A percentile compares a stretch with the other conserved stretches of the same genome.
Conservation (phyloP, 2,329 filamentous ascomycete species). For the Fusarium acutatum region DNA sequence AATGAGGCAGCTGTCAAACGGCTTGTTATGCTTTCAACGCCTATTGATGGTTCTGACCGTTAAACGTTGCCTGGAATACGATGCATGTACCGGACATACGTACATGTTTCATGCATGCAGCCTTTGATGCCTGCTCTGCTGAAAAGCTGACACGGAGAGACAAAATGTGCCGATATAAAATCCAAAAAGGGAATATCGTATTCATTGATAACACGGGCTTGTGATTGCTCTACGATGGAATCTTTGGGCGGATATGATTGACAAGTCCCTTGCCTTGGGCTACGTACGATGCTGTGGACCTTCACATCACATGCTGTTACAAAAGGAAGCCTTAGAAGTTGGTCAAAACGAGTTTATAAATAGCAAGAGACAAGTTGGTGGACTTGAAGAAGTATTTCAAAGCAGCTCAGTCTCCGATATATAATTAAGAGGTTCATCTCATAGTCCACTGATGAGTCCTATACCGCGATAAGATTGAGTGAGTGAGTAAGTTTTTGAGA, state of each 20-base stretch:
- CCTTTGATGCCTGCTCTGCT: background rate
- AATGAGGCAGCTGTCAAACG: background rate
- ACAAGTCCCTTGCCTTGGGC: background rate
- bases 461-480: background rate
- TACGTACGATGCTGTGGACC: slow-evolving; percentile 5
- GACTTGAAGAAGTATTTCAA: background rate
- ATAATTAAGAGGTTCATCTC: background rate
- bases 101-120: background rate
- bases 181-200: background rate
- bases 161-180: background rate
- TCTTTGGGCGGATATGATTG: background rate
- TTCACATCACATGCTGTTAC: background rate
- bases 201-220: background rate
- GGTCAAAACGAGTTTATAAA: no score
- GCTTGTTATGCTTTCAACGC: background rate
- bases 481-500: background rate
- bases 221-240: background rate
- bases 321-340: no score
- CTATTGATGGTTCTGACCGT: background rate
- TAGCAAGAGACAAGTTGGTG: background rate
- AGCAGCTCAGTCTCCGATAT: background rate
- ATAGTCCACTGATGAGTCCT: background rate
- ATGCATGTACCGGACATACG: background rate
- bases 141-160: background rate
- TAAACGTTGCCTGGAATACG: slow-evolving; percentile 3